These are phyloP conservation scores for Mangifera indica DNA, from an alignment of 345 rosid genomes.

Conservation along the genomic window DNA sequence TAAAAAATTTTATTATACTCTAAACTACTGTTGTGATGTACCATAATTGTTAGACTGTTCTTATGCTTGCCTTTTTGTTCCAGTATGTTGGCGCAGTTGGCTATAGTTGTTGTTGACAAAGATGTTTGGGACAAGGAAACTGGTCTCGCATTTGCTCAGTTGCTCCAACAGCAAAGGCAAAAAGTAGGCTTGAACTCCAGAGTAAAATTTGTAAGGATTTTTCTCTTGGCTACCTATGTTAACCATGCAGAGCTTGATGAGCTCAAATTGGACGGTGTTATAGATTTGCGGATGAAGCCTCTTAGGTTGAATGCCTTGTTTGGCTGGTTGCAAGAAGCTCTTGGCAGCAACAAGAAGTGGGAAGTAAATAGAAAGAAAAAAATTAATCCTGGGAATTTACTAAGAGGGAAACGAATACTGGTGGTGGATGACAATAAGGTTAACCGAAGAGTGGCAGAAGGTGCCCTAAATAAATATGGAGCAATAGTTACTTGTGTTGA, in stretches of 20 bases:
- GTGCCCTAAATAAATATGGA: conserved; percentile 70
- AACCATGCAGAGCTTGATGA: conserved; percentile 40
- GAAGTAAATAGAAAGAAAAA: conserved; percentile 42
- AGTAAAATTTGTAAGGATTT: conserved; percentile 41
- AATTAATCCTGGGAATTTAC: conserved; percentile 48
- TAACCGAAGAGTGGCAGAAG: conserved; percentile 94
- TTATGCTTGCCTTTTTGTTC: conserved; percentile 13
- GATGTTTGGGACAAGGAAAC: conserved; percentile 68
- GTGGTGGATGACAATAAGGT: conserved; percentile 92
- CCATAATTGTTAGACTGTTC: conserved; percentile 6
- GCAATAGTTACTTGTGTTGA: conserved; percentile 83
- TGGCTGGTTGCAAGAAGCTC: conserved; percentile 71
- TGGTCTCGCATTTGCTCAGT: conserved; percentile 29
- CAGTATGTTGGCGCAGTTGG: conserved; percentile 40
- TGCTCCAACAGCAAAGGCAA: conserved; percentile 31
- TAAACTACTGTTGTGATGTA: background rate
- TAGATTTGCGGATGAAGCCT: conserved; percentile 64
- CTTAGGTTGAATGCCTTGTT: conserved; percentile 63
- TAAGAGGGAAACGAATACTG: conserved; percentile 61
- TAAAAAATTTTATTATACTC: background rate
- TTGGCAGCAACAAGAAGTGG: conserved; percentile 56
- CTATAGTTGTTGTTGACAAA: conserved; percentile 67
- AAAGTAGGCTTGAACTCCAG: conserved; percentile 29
- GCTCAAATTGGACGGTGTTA: conserved; percentile 51
- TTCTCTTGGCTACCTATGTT: conserved; percentile 52